Evolutionary conservation across 2,329 filamentous ascomycete species (phyloP), one percentile per base, ranked within the genome.

Genomic region (Alternaria conjuncta): DNA sequence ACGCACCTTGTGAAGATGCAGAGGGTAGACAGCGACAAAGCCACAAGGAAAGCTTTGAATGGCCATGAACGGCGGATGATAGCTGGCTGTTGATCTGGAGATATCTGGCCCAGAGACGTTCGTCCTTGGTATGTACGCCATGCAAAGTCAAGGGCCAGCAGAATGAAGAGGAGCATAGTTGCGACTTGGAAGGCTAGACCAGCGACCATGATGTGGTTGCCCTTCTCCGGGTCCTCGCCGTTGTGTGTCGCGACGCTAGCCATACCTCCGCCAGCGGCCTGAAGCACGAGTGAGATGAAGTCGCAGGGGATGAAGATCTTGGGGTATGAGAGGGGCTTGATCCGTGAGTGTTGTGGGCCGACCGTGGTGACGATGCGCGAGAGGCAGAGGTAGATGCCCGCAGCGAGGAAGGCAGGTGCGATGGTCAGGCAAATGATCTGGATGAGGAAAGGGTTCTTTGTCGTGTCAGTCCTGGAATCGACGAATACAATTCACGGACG

Each of bases 381-480:
- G 28, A 90, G 83, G 28, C 87, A 89, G 57, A 91, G 85, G 75
- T 92, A 92, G 72, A 92, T 88, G 62, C 87, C 88, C 0, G 89
- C 89, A 26, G 87, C 84, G 71, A 86, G 84, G 75, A 87, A 88
- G 58, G 87, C 86, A 10, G 75, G 75, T 0, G 80, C 84, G 47
- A 85, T 84, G 68, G 85, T 87, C 55, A 91, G 82, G 76, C 87
- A 89, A 64, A 86, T 85, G 66, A 90, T 90, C 73, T 92, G 87
- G n/a, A 90, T 84, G 74, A 91, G 84, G 74, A 92, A 92, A 8
- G 84, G 87, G 12, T 74, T 73, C 72, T 89, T 28, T 2, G 15
- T 12, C 7, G 20, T 43, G 57, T 71, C 20, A 69, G 69, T 26
- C 6, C 12, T 11, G 12, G 26, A 21, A 51, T 21, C 9, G 28